A percentile compares a stretch with the other conserved stretches of the same genome.
phyloP scores from a whole-genome alignment of 768 basidiomycete species.

The Chlorophyllum brunneum region DNA sequence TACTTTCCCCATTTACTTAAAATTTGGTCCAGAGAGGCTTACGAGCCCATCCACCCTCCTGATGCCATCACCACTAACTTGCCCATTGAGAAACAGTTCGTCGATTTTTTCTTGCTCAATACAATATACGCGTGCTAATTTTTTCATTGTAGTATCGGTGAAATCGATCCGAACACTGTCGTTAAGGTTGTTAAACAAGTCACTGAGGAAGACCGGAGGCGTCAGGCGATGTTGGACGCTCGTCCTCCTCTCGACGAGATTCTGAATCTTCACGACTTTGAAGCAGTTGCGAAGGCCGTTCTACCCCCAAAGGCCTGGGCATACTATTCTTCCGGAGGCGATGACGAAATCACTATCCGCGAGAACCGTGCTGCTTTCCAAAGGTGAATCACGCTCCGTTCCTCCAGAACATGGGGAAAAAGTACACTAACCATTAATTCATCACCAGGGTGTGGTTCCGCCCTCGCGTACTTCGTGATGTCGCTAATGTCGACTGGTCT shows the following conservation, averaged over 20 bases:
- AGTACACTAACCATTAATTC: constrained; percentile 6
- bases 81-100: constrained; percentile 79
- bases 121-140: neutral
- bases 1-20: neutral
- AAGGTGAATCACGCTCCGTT: constrained; percentile 40
- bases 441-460: constrained; percentile 77
- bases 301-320: constrained; percentile 92
- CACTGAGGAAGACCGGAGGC: constrained; percentile 67
- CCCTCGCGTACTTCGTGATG: constrained; percentile 85
- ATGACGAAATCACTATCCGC: constrained; percentile 87
- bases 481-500: constrained; percentile 79
- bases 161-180: constrained; percentile 65
- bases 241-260: constrained; percentile 77
- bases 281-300: constrained; percentile 79
- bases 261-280: constrained; percentile 91
- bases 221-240: constrained; percentile 56
- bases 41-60: constrained; percentile 88
- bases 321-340: constrained; percentile 92
- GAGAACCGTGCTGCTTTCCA: constrained; percentile 93
- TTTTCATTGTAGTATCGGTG: constrained; percentile 50
- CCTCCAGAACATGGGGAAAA: neutral
- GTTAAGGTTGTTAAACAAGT: constrained; percentile 57
- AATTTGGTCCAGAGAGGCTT: constrained; percentile 51
- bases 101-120: neutral
- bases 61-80: constrained; percentile 77